Conservation (phyloP, 495 filamentous ascomycete species). For the Aspergillus ostianus region DNA sequence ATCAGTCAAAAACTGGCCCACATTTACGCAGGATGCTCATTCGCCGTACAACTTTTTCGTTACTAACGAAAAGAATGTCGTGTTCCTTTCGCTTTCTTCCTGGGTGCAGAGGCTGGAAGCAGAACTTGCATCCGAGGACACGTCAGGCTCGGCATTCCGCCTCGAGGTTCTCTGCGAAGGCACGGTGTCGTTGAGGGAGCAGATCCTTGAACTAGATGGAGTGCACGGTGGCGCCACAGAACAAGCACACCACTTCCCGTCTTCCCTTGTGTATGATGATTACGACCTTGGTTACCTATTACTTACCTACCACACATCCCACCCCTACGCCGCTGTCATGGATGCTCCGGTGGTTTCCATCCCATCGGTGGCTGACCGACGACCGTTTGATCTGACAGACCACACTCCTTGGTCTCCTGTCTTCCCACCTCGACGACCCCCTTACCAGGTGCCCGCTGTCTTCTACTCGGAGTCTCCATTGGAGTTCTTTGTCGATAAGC, state of each 20-base stretch:
- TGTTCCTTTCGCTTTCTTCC: constrained; percentile 64
- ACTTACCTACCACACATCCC: constrained; percentile 62
- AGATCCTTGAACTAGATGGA: constrained; percentile 54
- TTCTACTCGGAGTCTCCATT: constrained; percentile 61
- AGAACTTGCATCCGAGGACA: constrained; percentile 65
- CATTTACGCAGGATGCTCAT: constrained; percentile 68
- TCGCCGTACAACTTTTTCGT: constrained; percentile 78
- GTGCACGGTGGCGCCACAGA: constrained; percentile 33
- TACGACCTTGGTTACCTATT: constrained; percentile 78
- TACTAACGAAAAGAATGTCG: constrained; percentile 68
- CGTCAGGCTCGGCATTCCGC: constrained; percentile 69
- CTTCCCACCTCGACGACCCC: constrained; percentile 51
- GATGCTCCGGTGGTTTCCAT: constrained; percentile 56
- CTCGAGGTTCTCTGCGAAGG: constrained; percentile 67
- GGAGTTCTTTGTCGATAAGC: constrained; percentile 58
- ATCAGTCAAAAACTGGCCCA: constrained; percentile 59
- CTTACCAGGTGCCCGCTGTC: constrained; percentile 66
- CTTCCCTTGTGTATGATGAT: constrained; percentile 66
- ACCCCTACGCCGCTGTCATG: constrained; percentile 64
- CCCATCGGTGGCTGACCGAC: constrained; percentile 29
- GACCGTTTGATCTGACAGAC: constrained; percentile 26
- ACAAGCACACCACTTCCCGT: constrained; percentile 46
- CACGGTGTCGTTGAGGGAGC: constrained; percentile 58
- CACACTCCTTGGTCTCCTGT: constrained; percentile 23
- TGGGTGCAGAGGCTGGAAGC: constrained; percentile 76